Base-by-base conservation (phyloP, 2,329 filamentous ascomycete genomes). In the Septoria linicola region DNA sequence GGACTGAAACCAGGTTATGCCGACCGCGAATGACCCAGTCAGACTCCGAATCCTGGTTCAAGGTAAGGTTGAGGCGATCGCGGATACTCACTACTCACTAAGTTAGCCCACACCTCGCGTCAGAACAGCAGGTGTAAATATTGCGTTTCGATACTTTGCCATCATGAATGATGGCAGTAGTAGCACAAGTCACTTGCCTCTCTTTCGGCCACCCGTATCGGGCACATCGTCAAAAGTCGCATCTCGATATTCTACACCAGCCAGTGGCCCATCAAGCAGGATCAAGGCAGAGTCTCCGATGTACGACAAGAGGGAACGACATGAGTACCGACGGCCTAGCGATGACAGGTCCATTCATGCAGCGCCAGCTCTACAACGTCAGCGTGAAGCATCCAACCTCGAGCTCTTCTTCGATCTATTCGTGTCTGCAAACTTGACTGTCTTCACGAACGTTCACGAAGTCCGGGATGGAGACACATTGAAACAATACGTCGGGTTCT, bases 391-490 rank as follows among this genome's bases (percentile, higher is more conserved):
- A 4, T 79, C 73, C 2, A 75, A 77, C n/a, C 72, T 79, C 37
- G 76, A 82, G 60, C 68, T 82, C 2, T 82, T 82, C 62, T 82
- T 79, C 59, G 80, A 82, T 63, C 68, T 83, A 0, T 82, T 82
- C 60, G 81, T 83, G 52, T 79, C 84, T 5, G 83, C 81, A 49
- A 86, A 85, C 59, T 72, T 86, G 47, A 81, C 80, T 3, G 82
- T 83, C 10, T 86, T 86, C 59, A 80, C 78, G 3, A 71, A 71
- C 7, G 71, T 74, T 3, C 76, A 80, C 57, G 76, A 80, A 35
- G 80, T 82, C 55, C 80, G 79, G 58, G 74, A 78, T 55, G 65
- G 68, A 70, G 58, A 59, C 66, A 63, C 52, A 3, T 55, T 74
- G 2, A 62, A 61, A 27, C 60, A 74, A 30, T 77, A 81, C 61